Conservation (phyloP, 441 rosid genomes). For the Lepidium campestre region DNA sequence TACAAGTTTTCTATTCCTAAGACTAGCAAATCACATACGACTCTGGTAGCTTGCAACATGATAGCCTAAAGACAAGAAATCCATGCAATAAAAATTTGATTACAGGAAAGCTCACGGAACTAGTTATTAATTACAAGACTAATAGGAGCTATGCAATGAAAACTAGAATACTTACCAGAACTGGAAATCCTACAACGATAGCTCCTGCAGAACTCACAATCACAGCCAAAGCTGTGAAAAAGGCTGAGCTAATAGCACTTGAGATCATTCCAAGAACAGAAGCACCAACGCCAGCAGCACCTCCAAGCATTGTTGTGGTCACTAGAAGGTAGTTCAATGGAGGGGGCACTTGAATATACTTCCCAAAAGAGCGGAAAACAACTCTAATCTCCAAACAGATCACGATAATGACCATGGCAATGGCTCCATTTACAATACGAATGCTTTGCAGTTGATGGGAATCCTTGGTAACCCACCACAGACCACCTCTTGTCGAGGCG, state of each 20-base stretch:
- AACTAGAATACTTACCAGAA: slow-evolving; percentile 56
- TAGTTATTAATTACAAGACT: not conserved
- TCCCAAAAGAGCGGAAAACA: slow-evolving; percentile 88
- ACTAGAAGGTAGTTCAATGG: slow-evolving; percentile 85
- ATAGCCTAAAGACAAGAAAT: not conserved
- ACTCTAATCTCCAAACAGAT: slow-evolving; percentile 89
- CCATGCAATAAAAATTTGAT: not conserved
- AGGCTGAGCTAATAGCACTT: slow-evolving; percentile 65
- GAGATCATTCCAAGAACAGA: slow-evolving; percentile 84
- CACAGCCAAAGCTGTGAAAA: slow-evolving; percentile 75
- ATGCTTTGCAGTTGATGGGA: slow-evolving; percentile 65
- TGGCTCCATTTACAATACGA: slow-evolving; percentile 72
- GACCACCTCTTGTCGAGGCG: slow-evolving; percentile 85
- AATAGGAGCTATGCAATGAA: not conserved
- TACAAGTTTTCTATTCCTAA: not conserved
- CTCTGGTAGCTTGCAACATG: not conserved
- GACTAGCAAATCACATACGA: not conserved
- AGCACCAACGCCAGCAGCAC: slow-evolving; percentile 81
- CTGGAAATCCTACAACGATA: slow-evolving; percentile 85
- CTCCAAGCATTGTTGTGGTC: slow-evolving; percentile 85
- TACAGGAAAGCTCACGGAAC: not conserved
- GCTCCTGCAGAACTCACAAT: slow-evolving; percentile 88
- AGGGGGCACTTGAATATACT: slow-evolving; percentile 88
- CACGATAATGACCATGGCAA: slow-evolving; percentile 75
- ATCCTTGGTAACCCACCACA: slow-evolving; percentile 89